Evolutionary conservation across 345 rosid genomes (phyloP), one percentile per base, ranked within the genome.

Genomic region (Pistacia vera): DNA sequence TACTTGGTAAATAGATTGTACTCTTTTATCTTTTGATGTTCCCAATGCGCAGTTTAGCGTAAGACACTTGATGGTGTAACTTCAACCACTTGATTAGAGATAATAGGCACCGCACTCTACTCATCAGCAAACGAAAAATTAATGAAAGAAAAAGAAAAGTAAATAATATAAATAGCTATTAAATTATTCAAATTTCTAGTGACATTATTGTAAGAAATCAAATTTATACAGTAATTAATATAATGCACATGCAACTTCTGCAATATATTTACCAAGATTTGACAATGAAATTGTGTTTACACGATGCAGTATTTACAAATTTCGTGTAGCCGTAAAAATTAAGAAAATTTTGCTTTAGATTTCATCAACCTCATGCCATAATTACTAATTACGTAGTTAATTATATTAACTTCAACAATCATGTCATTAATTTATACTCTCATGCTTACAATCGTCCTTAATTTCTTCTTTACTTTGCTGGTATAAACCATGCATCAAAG

Each of bases 11-110:
- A 30, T 30, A 2, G 33, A 30, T 30, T 30, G 25, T 25, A 25
- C 25, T 25, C 25, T 25, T 25, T 25, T 25, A 49, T 11, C 55
- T 11, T 51, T 14, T 10, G 48, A 63, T 63, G 25, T 51, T 51
- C 17, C 44, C 7, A 68, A 67, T 5, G 46, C 2, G 59, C 59
- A 41, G 36, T 36, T 41, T n/a, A 58, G 65, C 14, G 41, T 71
- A 59, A 60, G 56, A 10, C 57, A 20, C 41, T 44, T 60, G 59
- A 61, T 72, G 51, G 61, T 5, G 51, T 51, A 63, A 63, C 49
- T 51, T 30, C 69, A 73, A 73, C 76, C 35, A 20, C 58, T 11
- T 60, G 66, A 60, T 60, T 44, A 69, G 64, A 57, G 13, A 41
- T 46, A 72, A 59, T 46, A 72, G 28, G 56, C 9, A 66, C 25